phyloP scores from a whole-genome alignment of 2,329 filamentous ascomycete genomes.

The Xylaria arbuscula region DNA sequence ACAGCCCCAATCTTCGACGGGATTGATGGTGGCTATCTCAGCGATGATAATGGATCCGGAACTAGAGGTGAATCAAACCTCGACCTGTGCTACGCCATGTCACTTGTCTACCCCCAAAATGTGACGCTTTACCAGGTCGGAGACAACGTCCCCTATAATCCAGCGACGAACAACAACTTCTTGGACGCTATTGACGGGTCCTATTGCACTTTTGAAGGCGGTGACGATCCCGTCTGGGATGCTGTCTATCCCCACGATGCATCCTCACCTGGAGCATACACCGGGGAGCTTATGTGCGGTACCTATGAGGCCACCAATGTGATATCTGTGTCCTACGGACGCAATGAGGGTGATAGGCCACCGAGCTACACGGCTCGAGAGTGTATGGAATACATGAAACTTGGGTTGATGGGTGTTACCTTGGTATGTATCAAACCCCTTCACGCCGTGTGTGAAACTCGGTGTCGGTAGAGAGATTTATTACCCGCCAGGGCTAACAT shows the following conservation, averaged over 20 bases:
- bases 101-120: slow-evolving; percentile 63
- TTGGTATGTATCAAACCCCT: background rate
- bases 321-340: slow-evolving; percentile 64
- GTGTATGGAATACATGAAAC: slow-evolving; percentile 56
- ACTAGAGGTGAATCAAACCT: slow-evolving; percentile 61
- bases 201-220: slow-evolving; percentile 34
- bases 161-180: slow-evolving; percentile 57
- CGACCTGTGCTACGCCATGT: slow-evolving; percentile 66
- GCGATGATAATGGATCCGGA: background rate
- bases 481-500: no score
- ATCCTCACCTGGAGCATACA: slow-evolving; percentile 54
- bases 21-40: slow-evolving; percentile 30
- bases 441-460: no score
- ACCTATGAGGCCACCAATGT: slow-evolving; percentile 59
- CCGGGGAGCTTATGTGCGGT: slow-evolving; percentile 59
- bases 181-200: slow-evolving; percentile 30
- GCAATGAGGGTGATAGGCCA: slow-evolving; percentile 62
- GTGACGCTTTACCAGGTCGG: slow-evolving; percentile 61
- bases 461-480: no score
- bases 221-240: slow-evolving; percentile 25
- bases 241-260: slow-evolving; percentile 54
- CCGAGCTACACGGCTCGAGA: slow-evolving; percentile 61
- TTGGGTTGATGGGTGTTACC: slow-evolving; percentile 31
- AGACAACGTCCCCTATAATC: slow-evolving; percentile 49
- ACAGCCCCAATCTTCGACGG: slow-evolving; percentile 27